These are phyloP conservation scores for Boletus semigastroideus DNA, from an alignment of 1,284 basidiomycete species.

Conservation along the genomic window DNA sequence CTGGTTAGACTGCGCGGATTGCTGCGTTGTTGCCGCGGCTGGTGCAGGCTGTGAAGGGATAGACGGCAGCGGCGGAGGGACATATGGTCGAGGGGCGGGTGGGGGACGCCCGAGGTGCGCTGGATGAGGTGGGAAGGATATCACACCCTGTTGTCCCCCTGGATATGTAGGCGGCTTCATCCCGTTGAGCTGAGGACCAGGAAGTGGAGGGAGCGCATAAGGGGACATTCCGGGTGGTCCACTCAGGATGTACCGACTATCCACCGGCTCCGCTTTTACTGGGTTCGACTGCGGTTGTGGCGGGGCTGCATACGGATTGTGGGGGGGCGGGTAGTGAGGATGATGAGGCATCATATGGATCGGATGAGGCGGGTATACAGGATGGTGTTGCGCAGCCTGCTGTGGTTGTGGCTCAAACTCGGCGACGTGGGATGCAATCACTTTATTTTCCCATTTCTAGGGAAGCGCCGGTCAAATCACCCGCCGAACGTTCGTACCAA, in stretches of 20 bases:
- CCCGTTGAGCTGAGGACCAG: constrained; percentile 59
- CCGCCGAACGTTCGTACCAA: constrained; percentile 7
- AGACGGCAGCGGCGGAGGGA: constrained; percentile 11
- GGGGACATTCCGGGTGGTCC: constrained; percentile 39
- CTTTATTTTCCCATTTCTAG: constrained; percentile 94
- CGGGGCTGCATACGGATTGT: constrained; percentile 44
- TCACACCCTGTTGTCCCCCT: constrained; percentile 52
- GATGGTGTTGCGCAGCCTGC: constrained; percentile 45
- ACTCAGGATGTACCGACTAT: constrained; percentile 60
- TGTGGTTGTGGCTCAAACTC: constrained; percentile 75
- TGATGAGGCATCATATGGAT: constrained; percentile 51
- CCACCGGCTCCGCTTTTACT: constrained; percentile 68
- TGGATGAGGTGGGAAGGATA: constrained; percentile 56
- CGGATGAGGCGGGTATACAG: constrained; percentile 51
- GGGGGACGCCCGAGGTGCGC: constrained; percentile 40
- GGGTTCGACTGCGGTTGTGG: constrained; percentile 38
- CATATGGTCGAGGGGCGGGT: constrained; percentile 27
- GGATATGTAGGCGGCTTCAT: constrained; percentile 45
- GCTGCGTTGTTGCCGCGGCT: constrained; percentile 16
- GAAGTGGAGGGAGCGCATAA: constrained; percentile 60
- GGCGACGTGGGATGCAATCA: constrained; percentile 89
- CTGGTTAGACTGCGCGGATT: constrained; percentile 17
- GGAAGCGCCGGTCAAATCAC: constrained; percentile 14
- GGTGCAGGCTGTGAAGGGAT: constrained; percentile 14
- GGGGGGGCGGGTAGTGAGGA: constrained; percentile 43